phyloP scores from a whole-genome alignment of 768 basidiomycete genomes.

The Sutorius australiensis region DNA sequence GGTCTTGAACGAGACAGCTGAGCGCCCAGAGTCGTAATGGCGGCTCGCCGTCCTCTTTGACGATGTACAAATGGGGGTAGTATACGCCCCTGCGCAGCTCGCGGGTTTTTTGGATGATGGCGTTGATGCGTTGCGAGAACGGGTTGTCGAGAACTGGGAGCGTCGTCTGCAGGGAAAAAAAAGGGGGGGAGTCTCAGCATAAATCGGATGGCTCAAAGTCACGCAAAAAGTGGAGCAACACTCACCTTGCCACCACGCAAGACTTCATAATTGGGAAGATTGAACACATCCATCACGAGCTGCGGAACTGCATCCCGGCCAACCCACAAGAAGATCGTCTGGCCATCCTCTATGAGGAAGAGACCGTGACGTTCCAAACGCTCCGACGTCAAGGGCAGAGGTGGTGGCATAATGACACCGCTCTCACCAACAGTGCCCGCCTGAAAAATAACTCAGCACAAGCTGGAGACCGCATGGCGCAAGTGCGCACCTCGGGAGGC shows the following conservation, averaged over 20 bases:
- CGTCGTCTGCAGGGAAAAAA: constrained; percentile 55
- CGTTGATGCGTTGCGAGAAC: constrained; percentile 94
- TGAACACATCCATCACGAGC: constrained; percentile 90
- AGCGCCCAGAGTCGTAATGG: constrained; percentile 94
- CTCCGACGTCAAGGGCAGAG: constrained; percentile 91
- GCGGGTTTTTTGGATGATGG: constrained; percentile 89
- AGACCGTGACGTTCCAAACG: constrained; percentile 92
- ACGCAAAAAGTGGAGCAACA: not conserved
- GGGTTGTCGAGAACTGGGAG: constrained; percentile 88
- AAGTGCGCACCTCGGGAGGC: constrained; percentile 70
- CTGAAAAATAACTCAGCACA: constrained; percentile 36
- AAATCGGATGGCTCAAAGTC: not conserved
- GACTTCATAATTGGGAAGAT: constrained; percentile 81
- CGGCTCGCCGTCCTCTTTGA: constrained; percentile 98
- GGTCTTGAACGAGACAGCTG: constrained; percentile 90
- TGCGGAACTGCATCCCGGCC: constrained; percentile 99
- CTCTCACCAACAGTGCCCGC: constrained; percentile 88
- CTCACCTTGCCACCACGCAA: constrained; percentile 89
- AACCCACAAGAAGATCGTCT: constrained; percentile 97
- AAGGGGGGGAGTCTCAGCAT: not conserved
- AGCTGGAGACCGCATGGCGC: not conserved
- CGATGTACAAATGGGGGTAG: constrained; percentile 90
- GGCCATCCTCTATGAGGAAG: constrained; percentile 95
- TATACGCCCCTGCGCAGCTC: constrained; percentile 93
- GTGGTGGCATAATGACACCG: constrained; percentile 83